Evolutionary conservation across 202 grass and related monocot species (phyloP).

Genomic region (Setaria italica): DNA sequence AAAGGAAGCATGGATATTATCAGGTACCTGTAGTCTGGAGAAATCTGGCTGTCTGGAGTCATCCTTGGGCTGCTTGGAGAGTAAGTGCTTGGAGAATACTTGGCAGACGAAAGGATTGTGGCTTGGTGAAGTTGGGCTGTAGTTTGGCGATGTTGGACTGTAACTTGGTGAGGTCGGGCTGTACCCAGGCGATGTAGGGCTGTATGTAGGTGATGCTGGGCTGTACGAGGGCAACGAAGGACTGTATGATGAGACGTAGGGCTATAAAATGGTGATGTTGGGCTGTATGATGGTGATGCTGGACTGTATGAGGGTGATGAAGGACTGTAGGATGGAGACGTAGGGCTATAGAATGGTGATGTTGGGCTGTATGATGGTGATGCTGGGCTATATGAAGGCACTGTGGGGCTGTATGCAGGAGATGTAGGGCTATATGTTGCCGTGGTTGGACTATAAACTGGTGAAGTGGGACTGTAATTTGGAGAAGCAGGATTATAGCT

Average conservation of each 20-base stretch:
- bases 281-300: slow-evolving; percentile 68
- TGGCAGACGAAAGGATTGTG: slow-evolving; percentile 52
- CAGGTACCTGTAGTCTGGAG: slow-evolving; percentile 78
- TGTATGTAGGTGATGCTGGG: slow-evolving; percentile 71
- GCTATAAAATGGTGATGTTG: slow-evolving; percentile 71
- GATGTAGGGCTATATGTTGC: slow-evolving; percentile 75
- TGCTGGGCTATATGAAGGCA: slow-evolving; percentile 66
- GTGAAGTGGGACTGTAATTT: slow-evolving; percentile 63
- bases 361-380: slow-evolving; percentile 80
- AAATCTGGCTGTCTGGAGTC: slow-evolving; percentile 46
- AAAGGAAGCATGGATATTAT: background rate
- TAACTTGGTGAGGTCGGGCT: slow-evolving; percentile 71
- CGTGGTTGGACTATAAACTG: slow-evolving; percentile 67
- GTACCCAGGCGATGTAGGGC: slow-evolving; percentile 73
- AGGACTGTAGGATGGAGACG: slow-evolving; percentile 65
- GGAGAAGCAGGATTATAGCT: slow-evolving; percentile 67
- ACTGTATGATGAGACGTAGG: slow-evolving; percentile 68
- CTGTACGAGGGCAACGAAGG: slow-evolving; percentile 76
- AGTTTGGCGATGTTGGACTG: slow-evolving; percentile 64
- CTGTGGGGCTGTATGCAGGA: slow-evolving; percentile 65
- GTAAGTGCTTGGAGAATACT: slow-evolving; percentile 52
- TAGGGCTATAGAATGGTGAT: slow-evolving; percentile 74
- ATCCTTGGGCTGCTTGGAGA: slow-evolving; percentile 73
- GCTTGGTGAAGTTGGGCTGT: slow-evolving; percentile 62
- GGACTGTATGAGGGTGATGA: slow-evolving; percentile 74